A percentile compares a stretch with the other conserved stretches of the same genome.
Evolutionary conservation across 345 rosid genomes (phyloP).

Genomic region (Bretschneidera sinensis): DNA sequence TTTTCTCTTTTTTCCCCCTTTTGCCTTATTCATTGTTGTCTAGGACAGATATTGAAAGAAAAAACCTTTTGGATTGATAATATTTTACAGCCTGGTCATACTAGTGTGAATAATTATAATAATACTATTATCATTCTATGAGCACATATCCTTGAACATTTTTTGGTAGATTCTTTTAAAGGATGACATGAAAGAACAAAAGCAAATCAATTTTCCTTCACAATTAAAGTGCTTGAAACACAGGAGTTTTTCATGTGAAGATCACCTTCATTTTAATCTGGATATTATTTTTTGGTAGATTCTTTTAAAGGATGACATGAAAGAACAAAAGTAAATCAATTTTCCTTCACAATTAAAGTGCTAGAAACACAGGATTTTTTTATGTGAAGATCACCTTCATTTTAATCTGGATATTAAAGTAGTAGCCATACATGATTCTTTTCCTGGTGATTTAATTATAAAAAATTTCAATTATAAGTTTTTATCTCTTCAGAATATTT

Average conservation of each 20-base stretch:
- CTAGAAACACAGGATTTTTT: too few relatives aligned
- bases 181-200: conserved; percentile 3
- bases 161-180: not conserved
- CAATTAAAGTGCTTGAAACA: not conserved
- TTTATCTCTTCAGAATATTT: not conserved
- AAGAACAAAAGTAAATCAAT: too few relatives aligned
- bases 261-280: not conserved
- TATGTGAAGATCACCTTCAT: too few relatives aligned
- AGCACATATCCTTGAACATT: conserved; percentile 2
- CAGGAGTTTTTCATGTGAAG: not conserved
- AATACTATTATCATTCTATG: not conserved
- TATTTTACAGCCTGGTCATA: not conserved
- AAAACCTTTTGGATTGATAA: not conserved
- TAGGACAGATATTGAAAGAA: not conserved
- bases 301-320: too few relatives aligned
- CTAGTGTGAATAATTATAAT: not conserved
- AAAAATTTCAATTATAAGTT: too few relatives aligned
- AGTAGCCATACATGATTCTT: too few relatives aligned
- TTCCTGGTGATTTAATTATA: too few relatives aligned
- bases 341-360: too few relatives aligned
- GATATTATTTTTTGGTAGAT: too few relatives aligned
- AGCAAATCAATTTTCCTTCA: not conserved
- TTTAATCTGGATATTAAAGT: too few relatives aligned
- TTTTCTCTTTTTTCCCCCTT: conserved; percentile 8
- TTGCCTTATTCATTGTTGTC: not conserved